Conservation (phyloP, 345 rosid species). For the Citrus sinensis region DVS_A1.0 CM039166.1:14557501-14558000, state of each 20-base stretch:
- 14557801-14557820: too few species aligned
- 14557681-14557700: neutral
- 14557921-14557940: too few species aligned
- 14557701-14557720: neutral
- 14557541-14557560: conserved; percentile 3
- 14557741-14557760: neutral
- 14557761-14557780: neutral
- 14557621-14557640: neutral
- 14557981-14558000: too few species aligned
- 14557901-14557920: too few species aligned
- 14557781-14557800: too few species aligned
- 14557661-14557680: neutral
- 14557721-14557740: neutral
- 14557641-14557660: neutral
- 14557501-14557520: conserved; percentile 27
- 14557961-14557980: too few species aligned
- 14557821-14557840: too few species aligned
- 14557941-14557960: fast-evolving
- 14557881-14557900: too few species aligned
- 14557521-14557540: conserved; percentile 19
- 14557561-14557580: conserved; percentile 35
- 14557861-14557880: too few species aligned
- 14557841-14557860: too few species aligned
- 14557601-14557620: conserved; percentile 33
- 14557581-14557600: conserved; percentile 17